phyloP scores from a whole-genome alignment of 2,329 filamentous ascomycete species.

The Cladosporium sp. region DNA sequence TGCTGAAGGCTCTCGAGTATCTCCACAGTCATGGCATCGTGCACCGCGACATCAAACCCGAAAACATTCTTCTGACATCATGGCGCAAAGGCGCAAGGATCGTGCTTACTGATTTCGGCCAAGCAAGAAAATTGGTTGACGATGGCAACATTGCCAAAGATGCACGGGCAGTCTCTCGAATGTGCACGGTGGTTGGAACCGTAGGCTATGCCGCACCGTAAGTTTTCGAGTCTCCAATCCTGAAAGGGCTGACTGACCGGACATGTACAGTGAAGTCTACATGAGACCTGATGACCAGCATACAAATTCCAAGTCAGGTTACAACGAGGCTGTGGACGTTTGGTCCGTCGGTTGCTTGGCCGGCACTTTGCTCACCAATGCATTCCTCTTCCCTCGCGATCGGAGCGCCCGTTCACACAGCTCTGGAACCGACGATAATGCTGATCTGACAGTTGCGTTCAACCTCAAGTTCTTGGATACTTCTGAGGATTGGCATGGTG shows the following conservation, averaged over 20 bases:
- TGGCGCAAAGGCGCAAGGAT: slow-evolving; percentile 52
- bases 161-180: slow-evolving; percentile 40
- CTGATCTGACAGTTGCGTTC: slow-evolving; percentile 7
- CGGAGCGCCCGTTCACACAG: slow-evolving; percentile 30
- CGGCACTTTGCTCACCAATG: slow-evolving; percentile 53
- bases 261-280: slow-evolving; percentile 39
- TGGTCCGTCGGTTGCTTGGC: slow-evolving; percentile 62
- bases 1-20: slow-evolving; percentile 59
- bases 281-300: background rate
- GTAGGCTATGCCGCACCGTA: slow-evolving; percentile 60
- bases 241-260: background rate
- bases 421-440: slow-evolving; percentile 28
- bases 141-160: background rate
- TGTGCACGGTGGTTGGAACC: slow-evolving; percentile 58
- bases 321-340: slow-evolving; percentile 61
- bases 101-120: slow-evolving; percentile 63
- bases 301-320: slow-evolving; percentile 40
- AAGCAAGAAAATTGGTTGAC: slow-evolving; percentile 44
- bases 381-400: slow-evolving; percentile 48
- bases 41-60: slow-evolving; percentile 64
- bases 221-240: slow-evolving; percentile 32
- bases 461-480: slow-evolving; percentile 49
- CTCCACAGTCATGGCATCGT: slow-evolving; percentile 57
- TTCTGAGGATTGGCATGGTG: slow-evolving; percentile 43
- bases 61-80: slow-evolving; percentile 62